Percentiles rank a stretch among this genome's conserved stretches.
Conservation (phyloP, 345 rosid species). For the Sonneratia caseolaris region DNA sequence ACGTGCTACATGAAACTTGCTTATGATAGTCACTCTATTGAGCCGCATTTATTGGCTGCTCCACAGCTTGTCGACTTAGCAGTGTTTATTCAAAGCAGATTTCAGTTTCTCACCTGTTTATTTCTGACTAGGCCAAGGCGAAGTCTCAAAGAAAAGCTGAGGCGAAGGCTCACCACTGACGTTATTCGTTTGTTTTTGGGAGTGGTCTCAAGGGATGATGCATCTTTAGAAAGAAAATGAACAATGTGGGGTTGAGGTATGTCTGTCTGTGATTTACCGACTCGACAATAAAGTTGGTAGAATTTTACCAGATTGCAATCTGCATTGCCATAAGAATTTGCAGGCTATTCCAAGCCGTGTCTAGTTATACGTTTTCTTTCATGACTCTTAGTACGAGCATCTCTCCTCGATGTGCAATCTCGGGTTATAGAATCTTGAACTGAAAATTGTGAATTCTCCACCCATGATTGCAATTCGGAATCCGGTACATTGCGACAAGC, state of each 20-base stretch:
- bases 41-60: no score
- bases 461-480: no score
- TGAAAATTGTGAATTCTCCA: no score
- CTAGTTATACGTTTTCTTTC: not conserved
- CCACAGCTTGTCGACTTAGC: not conserved
- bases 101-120: not conserved
- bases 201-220: conserved; percentile 1
- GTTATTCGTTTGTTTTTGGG: not conserved
- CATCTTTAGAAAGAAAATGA: not conserved
- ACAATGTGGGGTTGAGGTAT: not conserved
- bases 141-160: conserved; percentile 50
- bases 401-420: not conserved
- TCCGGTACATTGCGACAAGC: no score
- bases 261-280: not conserved
- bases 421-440: not conserved
- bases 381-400: not conserved
- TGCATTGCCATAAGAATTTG: conserved; percentile 4
- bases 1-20: no score
- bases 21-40: no score
- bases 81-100: no score
- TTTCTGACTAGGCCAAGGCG: conserved; percentile 16
- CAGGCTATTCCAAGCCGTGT: conserved; percentile 2
- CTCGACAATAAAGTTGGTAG: conserved; percentile 11
- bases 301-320: not conserved
- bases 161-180: conserved; percentile 31